Percentiles rank a stretch among this genome's conserved stretches.
phyloP scores from a whole-genome alignment of 2,329 filamentous ascomycete species.

The Botryosphaeria dothidea region DNA sequence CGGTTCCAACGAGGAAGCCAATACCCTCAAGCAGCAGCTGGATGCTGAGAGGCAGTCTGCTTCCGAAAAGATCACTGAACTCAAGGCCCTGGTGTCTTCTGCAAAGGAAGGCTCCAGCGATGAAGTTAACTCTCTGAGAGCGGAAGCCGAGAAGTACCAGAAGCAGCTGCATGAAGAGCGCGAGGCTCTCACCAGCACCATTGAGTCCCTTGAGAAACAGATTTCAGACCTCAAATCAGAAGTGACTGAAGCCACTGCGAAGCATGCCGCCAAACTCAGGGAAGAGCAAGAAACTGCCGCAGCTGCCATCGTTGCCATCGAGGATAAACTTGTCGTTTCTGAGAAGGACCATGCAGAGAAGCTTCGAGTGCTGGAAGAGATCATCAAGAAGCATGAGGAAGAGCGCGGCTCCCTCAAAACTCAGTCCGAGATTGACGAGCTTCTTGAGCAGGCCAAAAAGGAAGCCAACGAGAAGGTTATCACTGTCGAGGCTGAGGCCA shows the following conservation, averaged over 20 bases:
- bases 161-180: constrained; percentile 18
- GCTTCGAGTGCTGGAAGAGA: constrained; percentile 5
- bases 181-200: not conserved
- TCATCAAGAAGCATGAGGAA: not conserved
- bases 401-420: constrained; percentile 12
- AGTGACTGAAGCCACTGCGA: not conserved
- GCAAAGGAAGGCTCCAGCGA: constrained; percentile 2
- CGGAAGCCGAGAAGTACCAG: constrained; percentile 15
- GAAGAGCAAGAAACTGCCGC: constrained; percentile 3
- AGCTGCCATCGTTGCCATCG: constrained; percentile 11
- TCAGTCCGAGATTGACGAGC: constrained; percentile 12
- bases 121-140: constrained; percentile 1
- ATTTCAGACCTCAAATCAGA: constrained; percentile 7
- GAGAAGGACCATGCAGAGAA: constrained; percentile 16
- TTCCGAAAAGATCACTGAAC: constrained; percentile 13
- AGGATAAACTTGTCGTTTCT: constrained; percentile 16
- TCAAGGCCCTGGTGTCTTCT: constrained; percentile 1
- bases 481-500: constrained; percentile 2
- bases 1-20: constrained; percentile 1
- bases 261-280: constrained; percentile 4
- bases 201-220: constrained; percentile 14
- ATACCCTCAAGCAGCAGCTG: constrained; percentile 1
- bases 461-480: not conserved
- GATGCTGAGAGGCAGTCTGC: constrained; percentile 7
- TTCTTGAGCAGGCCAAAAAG: not conserved